These are phyloP conservation scores for Xylariaceae sp. DNA, from an alignment of 2,329 filamentous ascomycete species.

Conservation along the genomic window DNA sequence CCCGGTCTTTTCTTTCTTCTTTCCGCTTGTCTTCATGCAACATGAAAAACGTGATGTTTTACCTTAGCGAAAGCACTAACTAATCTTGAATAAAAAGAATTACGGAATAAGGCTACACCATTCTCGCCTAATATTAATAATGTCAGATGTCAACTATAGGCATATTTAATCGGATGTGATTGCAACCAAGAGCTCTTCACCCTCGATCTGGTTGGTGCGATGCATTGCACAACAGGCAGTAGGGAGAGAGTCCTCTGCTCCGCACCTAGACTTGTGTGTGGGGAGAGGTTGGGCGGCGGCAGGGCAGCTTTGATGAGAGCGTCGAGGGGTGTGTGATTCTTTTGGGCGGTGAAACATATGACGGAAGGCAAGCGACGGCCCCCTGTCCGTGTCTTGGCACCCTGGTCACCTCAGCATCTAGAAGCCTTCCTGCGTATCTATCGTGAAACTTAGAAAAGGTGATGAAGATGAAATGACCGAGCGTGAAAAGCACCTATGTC, in stretches of 20 bases:
- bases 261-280: constrained; percentile 1
- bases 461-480: too few relatives aligned
- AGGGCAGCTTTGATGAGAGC: neutral
- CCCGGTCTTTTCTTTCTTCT: too few relatives aligned
- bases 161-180: neutral
- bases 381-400: too few relatives aligned
- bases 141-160: constrained; percentile 8
- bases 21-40: too few relatives aligned
- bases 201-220: constrained; percentile 4
- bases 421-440: too few relatives aligned
- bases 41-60: too few relatives aligned
- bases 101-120: constrained; percentile 7
- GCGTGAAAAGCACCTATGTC: too few relatives aligned
- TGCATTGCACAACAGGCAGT: constrained; percentile 4
- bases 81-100: constrained; percentile 6
- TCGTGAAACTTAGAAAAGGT: too few relatives aligned
- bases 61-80: too few relatives aligned
- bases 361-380: constrained; percentile 3
- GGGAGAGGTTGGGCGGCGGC: constrained; percentile 20
- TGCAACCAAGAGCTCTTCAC: constrained; percentile 16
- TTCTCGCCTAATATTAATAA: constrained; percentile 10
- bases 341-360: constrained; percentile 11
- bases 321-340: neutral
- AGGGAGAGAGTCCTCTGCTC: constrained; percentile 4
- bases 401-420: too few relatives aligned